These are phyloP conservation scores for Colletotrichum echinochloae DNA, from an alignment of 2,329 filamentous ascomycete genomes.

Conservation along the genomic window DNA sequence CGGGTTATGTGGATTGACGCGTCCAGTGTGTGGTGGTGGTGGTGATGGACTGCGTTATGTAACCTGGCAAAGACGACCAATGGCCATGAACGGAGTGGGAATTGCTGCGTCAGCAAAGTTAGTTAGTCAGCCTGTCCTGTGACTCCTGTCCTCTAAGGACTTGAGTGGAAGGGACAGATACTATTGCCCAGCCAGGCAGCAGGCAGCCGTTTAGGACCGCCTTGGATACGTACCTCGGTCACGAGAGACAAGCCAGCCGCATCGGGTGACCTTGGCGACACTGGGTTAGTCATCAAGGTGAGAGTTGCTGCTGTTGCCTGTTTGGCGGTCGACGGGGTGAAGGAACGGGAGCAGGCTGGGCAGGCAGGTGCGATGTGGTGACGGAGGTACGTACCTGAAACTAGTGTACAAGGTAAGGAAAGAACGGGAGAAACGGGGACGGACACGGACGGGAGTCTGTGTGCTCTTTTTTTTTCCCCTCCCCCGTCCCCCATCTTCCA, in stretches of 20 bases:
- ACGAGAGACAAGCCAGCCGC: too few relatives aligned
- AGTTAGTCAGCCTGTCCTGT: too few relatives aligned
- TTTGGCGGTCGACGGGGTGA: conserved; percentile 6
- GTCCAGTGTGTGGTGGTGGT: not conserved
- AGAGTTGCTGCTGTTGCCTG: conserved; percentile 18
- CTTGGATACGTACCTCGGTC: conserved; percentile 9
- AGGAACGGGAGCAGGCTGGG: conserved; percentile 13
- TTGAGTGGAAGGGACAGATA: too few relatives aligned
- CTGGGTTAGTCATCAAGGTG: conserved; percentile 9
- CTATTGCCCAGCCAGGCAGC: too few relatives aligned
- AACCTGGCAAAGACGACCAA: not conserved
- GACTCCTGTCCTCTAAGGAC: not conserved
- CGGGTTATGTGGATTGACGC: conserved; percentile 19
- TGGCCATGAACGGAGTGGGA: too few relatives aligned
- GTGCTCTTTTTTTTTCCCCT: too few relatives aligned
- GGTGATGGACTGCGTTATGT: not conserved
- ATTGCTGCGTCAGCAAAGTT: too few relatives aligned
- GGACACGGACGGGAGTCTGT: conserved; percentile 9
- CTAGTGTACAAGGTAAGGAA: too few relatives aligned
- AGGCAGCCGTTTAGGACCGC: conserved; percentile 31
- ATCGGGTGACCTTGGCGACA: conserved; percentile 9
- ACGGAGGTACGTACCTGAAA: not conserved
- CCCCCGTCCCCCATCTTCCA: not conserved
- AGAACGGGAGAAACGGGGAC: not conserved
- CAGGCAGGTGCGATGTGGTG: not conserved